These are phyloP conservation scores for Candida michaelii DNA, from an alignment of 805 yeast genomes.

Conservation along the genomic window DNA sequence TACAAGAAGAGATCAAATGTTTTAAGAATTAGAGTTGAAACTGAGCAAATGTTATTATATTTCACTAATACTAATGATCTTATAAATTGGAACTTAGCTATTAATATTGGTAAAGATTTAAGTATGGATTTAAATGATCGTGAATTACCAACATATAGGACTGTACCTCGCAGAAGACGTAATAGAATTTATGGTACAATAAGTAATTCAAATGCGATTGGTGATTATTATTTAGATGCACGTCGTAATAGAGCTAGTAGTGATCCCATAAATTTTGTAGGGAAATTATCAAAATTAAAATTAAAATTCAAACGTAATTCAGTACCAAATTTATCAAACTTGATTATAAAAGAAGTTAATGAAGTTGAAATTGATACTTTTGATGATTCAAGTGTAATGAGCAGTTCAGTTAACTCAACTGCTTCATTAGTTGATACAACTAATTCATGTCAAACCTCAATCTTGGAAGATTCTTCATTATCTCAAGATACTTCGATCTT, in stretches of 20 bases:
- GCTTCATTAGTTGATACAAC: conserved; percentile 1
- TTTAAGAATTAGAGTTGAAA: conserved; percentile 74
- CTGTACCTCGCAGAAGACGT: conserved; percentile 77
- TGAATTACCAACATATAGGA: conserved; percentile 70
- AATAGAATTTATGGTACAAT: conserved; percentile 21
- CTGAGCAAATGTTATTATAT: conserved; percentile 74
- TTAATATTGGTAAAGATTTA: conserved; percentile 76
- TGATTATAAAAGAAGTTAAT: conserved; percentile 6
- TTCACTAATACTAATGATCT: conserved; percentile 63
- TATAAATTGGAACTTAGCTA: conserved; percentile 74
- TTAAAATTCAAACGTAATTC: conserved; percentile 17
- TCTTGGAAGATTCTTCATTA: neutral
- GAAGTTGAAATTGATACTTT: conserved; percentile 10
- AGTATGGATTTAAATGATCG: conserved; percentile 74
- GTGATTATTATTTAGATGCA: neutral
- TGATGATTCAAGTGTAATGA: neutral
- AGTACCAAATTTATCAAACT: conserved; percentile 6
- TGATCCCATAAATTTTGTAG: conserved; percentile 21
- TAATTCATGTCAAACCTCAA: neutral
- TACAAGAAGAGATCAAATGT: conserved; percentile 70
- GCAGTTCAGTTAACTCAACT: conserved; percentile 6
- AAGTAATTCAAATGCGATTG: neutral
- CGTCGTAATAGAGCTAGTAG: conserved; percentile 17
- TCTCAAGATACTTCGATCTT: neutral
- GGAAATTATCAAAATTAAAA: conserved; percentile 24